Evolutionary conservation across 805 yeast genomes (phyloP), one percentile per base, ranked within the genome.

Genomic region (Isabelozyma rhagii): DNA sequence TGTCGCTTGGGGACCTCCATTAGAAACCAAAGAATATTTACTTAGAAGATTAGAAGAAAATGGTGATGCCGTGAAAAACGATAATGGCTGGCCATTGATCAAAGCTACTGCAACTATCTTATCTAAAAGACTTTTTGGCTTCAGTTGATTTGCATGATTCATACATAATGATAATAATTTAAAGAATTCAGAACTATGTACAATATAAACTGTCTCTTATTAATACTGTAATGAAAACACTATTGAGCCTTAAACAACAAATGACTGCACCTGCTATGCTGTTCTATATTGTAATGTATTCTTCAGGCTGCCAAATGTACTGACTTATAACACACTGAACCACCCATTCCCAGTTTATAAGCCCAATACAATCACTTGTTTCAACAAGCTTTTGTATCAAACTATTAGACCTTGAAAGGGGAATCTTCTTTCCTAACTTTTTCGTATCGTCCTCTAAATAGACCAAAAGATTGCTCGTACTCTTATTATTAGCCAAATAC

Each of bases 1-100:
- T 65, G 97, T 92, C 54, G 96, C 97, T 14, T 92, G 97, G 97
- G 97, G 97, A 8, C 97, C 97, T 34, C 96, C 96, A 49, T 71
- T 82, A 57, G 97, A 93, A 71, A 91, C 97, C 51, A 90, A 89
- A 72, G 96, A 89, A 58, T 92, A 92, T 64, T 72, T 92, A 53
- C 74, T 85, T 54, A 84, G 98, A 75, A 82, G 98, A 72, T 75
- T 92, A 54, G 97, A 92, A 72, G 98, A 92, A 72, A 92, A 92
- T 64, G 97, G 97, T 21, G 97, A 92, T 68, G 96, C 97, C 8
- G 96, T 89, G 6, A 84, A 93, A 74, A 78, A 78, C 49, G 94
- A 87, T 67, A 85, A 84, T 55, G 94, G 96, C n/a, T 79, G 83
- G 75, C 87, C 87, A 45, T 77, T 88, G 58, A 71, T 87, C 41